Conservation (phyloP, 140 eudicot genomes). For the Stevia rebaudiana region DNA sequence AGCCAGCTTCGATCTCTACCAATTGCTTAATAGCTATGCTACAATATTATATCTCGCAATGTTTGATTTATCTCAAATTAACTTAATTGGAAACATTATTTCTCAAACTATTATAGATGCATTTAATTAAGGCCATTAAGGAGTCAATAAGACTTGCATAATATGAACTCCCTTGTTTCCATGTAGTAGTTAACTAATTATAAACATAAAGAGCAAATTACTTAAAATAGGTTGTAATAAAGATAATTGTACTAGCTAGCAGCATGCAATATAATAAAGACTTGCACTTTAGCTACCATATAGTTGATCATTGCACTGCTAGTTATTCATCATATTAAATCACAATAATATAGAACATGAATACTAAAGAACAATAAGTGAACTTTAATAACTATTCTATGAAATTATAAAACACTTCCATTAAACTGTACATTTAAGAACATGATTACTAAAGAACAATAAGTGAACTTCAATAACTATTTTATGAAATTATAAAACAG, state of each 20-base stretch:
- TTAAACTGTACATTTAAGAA: background rate
- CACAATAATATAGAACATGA: background rate
- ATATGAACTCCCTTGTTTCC: conserved; percentile 6
- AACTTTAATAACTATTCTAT: conserved; percentile 2
- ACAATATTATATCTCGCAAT: background rate
- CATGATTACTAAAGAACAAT: conserved; percentile 4
- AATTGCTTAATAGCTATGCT: background rate
- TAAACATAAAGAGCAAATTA: background rate
- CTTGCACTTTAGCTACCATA: background rate
- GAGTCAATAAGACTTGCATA: conserved; percentile 1
- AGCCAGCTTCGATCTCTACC: conserved; percentile 6
- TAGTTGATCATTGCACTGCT: background rate
- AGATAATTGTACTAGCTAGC: conserved; percentile 7
- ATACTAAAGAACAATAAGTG: conserved; percentile 11
- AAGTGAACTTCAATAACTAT: conserved; percentile 6
- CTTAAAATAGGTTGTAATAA: background rate
- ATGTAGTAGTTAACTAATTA: background rate
- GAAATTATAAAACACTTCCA: background rate
- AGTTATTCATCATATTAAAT: conserved; percentile 5
- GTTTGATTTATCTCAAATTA: background rate
- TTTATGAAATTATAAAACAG: background rate
- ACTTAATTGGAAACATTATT: background rate
- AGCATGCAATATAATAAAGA: conserved; percentile 2
- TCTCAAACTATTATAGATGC: background rate
- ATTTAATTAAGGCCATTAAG: background rate